Evolutionary conservation across 164 flowering plant species (phyloP), one percentile per base, ranked within the genome.

Genomic region (Tetracentron sinense): DNA sequence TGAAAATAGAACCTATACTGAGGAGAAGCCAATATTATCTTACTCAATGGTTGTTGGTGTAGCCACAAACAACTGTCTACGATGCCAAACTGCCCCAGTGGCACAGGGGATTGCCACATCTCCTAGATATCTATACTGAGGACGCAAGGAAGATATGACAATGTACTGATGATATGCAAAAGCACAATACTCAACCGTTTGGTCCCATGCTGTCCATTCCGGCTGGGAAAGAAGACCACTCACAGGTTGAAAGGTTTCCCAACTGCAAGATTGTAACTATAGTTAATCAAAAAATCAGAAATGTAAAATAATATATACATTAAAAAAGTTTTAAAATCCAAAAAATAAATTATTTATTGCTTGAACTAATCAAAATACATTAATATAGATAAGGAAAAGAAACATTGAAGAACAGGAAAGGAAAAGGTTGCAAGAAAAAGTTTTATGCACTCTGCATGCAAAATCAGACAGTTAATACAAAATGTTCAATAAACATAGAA

Each of bases 151-250:
- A 63, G 97, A 87, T 69, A 94, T 83, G 66, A 89, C 93, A 54
- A 94, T 88, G 72, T 91, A 86, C 27, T 84, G 86, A 48, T 83
- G 96, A 72, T 94, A 94, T 27, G 87, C 97, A 81, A 91, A 91
- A 61, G 99, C 99, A 85, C 99, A 94, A 72, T 94, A 94, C 70
- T 94, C 97, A 69, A 94, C 97, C 57, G 96, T 89, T 74, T 91
- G 93, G 71, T 94, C 99, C 99, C 99, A 94, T 63, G 95, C 97
- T 72, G 97, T 79, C 97, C 97, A 94, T 73, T 94, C 99, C 60
- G 99, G 99, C 75, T 94, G 99, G 59, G 99, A 87, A 63, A 94
- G 90, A 73, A 89, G 88, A 63, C 85, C 87, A 54, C 99, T 89
- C 38, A 94, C 89, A 56, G 99, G 94, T 75, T 94, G 84, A 83